Conservation (phyloP, 331 rosid genomes). For the Acacia pycnantha region DNA sequence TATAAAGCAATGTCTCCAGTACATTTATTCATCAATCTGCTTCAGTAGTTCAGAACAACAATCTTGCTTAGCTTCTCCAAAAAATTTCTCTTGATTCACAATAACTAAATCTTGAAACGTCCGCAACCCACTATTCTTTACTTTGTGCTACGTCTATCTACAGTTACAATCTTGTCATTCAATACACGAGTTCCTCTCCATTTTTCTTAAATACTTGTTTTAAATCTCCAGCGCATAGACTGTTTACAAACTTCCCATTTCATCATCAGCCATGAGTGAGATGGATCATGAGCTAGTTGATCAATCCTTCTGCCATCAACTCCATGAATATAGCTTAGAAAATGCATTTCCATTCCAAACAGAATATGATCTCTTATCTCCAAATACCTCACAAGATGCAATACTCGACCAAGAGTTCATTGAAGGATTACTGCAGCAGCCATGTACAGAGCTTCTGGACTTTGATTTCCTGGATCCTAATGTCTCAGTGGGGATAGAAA, state of each 20-base stretch:
- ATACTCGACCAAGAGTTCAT: conserved; percentile 32
- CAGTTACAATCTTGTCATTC: background rate
- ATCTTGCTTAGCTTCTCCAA: background rate
- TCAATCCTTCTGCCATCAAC: conserved; percentile 31
- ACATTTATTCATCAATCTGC: background rate
- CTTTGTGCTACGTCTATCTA: background rate
- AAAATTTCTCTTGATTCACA: background rate
- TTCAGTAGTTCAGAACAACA: background rate
- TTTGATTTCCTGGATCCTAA: conserved; percentile 18
- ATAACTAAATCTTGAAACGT: background rate
- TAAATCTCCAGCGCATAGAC: background rate
- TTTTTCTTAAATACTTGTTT: background rate
- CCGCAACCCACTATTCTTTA: background rate
- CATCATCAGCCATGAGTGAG: conserved; percentile 26
- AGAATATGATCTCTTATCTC: conserved; percentile 30
- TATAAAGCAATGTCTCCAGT: background rate
- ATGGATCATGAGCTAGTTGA: conserved; percentile 42
- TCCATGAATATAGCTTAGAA: conserved; percentile 34
- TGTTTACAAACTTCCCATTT: conserved; percentile 7
- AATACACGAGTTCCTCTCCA: conserved; percentile 15
- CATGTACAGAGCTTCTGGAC: conserved; percentile 21
- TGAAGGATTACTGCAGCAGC: conserved; percentile 36
- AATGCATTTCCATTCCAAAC: conserved; percentile 26
- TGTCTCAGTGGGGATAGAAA: conserved; percentile 6
- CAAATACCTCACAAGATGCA: conserved; percentile 24